phyloP scores from a whole-genome alignment of 768 basidiomycete species.

The Russula emetica region DNA sequence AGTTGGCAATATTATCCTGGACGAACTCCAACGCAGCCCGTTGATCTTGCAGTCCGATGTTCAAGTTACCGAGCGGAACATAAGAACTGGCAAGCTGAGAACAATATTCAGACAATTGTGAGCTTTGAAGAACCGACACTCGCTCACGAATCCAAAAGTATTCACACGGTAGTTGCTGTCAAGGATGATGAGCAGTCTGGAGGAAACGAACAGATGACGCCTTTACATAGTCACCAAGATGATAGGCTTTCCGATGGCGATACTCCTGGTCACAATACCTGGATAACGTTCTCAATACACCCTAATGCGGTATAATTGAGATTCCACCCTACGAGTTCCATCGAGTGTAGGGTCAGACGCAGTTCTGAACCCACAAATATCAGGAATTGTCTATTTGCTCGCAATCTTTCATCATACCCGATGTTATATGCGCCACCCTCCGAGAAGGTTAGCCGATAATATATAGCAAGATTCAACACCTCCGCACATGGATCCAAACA shows the following conservation, averaged over 20 bases:
- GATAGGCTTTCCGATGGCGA: conserved; percentile 47
- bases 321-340: conserved; percentile 42
- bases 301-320: not conserved
- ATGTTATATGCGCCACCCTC: conserved; percentile 49
- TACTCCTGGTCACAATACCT: conserved; percentile 51
- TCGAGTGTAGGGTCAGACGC: conserved; percentile 42
- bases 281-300: not conserved
- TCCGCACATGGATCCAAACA: conserved; percentile 37
- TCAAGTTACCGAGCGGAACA: conserved; percentile 43
- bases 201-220: not conserved
- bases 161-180: conserved; percentile 53
- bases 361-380: conserved; percentile 35
- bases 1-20: conserved; percentile 57
- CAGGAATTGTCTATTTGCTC: conserved; percentile 33
- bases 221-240: conserved; percentile 50
- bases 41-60: conserved; percentile 46
- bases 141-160: conserved; percentile 49
- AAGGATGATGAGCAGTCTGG: not conserved
- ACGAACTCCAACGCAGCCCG: conserved; percentile 52
- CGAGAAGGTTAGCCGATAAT: not conserved
- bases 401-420: conserved; percentile 38
- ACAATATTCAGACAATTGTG: not conserved
- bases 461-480: not conserved
- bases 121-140: not conserved
- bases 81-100: conserved; percentile 43